Evolutionary conservation across 1,284 basidiomycete genomes (phyloP).

Genomic region (Ganoderma sp.): DNA sequence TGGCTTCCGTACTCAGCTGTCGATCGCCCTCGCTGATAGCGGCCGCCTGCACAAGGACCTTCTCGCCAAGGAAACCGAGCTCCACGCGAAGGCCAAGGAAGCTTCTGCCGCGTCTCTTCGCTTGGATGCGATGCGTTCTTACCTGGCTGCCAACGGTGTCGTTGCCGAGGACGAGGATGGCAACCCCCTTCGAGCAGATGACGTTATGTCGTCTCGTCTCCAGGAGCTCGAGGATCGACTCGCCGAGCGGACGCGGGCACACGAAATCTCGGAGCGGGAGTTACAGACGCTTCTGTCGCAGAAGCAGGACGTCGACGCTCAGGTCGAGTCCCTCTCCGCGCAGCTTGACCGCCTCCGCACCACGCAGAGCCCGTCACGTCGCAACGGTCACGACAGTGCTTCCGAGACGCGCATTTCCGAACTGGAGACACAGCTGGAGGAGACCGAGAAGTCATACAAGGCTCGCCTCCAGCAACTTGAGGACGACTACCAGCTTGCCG

Average conservation of each 20-base stretch:
- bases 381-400: constrained; percentile 38
- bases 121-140: constrained; percentile 81
- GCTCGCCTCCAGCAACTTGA: constrained; percentile 85
- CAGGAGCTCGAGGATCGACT: constrained; percentile 79
- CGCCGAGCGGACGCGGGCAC: constrained; percentile 70
- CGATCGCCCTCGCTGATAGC: constrained; percentile 73
- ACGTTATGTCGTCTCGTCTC: constrained; percentile 57
- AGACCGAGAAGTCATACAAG: constrained; percentile 80
- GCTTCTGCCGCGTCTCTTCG: constrained; percentile 79
- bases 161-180: constrained; percentile 71
- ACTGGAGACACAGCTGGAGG: constrained; percentile 77
- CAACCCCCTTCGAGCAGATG: constrained; percentile 52
- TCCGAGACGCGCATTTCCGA: constrained; percentile 65
- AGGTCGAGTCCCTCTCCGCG: constrained; percentile 64
- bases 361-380: constrained; percentile 53
- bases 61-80: constrained; percentile 69
- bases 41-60: constrained; percentile 76
- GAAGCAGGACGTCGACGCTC: constrained; percentile 76
- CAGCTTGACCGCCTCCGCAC: constrained; percentile 70
- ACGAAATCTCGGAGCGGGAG: constrained; percentile 78
- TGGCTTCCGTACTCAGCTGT: constrained; percentile 79
- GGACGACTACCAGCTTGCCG: constrained; percentile 93
- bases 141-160: constrained; percentile 90
- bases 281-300: constrained; percentile 66
- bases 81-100: constrained; percentile 72